Evolutionary conservation across 306 rosid genomes (phyloP).

Genomic region (Quercus engelmannii): DNA sequence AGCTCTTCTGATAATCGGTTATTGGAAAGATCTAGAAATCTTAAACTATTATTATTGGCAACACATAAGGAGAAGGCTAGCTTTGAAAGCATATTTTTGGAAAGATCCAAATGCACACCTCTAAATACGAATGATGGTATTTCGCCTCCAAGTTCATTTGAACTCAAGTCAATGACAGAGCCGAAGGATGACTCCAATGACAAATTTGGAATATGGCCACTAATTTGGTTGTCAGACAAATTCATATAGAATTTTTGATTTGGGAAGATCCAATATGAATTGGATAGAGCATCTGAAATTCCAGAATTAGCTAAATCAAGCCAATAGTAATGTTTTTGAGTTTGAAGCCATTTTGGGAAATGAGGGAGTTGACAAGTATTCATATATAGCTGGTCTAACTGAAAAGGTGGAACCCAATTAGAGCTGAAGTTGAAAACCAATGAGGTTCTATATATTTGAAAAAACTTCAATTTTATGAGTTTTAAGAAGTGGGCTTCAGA

Average conservation of each 20-base stretch:
- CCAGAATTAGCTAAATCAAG: not conserved
- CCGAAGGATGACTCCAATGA: accelerated
- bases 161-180: not conserved
- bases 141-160: not conserved
- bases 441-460: no score
- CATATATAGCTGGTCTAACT: accelerated
- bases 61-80: not conserved
- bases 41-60: accelerated
- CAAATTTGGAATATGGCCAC: not conserved
- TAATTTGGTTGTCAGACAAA: not conserved
- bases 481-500: no score
- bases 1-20: not conserved
- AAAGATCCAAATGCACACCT: accelerated
- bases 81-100: not conserved
- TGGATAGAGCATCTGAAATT: conserved; percentile 1
- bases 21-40: not conserved
- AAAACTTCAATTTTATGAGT: no score
- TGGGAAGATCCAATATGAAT: conserved; percentile 11
- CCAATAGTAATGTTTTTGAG: not conserved
- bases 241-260: not conserved
- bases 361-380: not conserved
- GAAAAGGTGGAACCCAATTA: conserved; percentile 20
- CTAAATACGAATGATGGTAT: not conserved
- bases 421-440: not conserved
- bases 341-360: conserved; percentile 18